Base-by-base conservation (phyloP, 805 yeast species). In the Cyberlindnera subsufficiens region DNA sequence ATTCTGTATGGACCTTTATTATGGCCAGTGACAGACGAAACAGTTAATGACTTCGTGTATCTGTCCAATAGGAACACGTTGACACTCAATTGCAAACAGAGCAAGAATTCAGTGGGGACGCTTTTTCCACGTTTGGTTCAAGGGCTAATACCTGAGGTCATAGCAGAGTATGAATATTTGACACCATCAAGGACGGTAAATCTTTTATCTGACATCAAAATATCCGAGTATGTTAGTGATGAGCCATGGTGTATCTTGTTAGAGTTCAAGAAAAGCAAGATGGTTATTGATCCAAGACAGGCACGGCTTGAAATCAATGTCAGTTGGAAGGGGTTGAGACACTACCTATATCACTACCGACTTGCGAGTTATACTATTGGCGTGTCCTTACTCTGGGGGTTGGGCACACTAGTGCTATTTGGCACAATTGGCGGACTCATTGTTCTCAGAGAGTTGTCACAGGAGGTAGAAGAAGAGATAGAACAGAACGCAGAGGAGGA, bases 261-360 rank as follows among this genome's bases (percentile, higher is more conserved):
- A 14, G 59, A 57, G 31, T 56, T 57, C 42, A 55, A 54, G 46
- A 48, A 35, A 14, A 45, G 30, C 6, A 32, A 44, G 20, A 32
- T 55, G 1, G 40, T 54, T 10, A 41, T 53, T 3, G 50, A 55
- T 32, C 58, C 56, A 3, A 19, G 29, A 5, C 40, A 42, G 5
- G 54, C 61, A 0, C 38, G 38, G 17, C 33, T 56, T 8, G 44
- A 43, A 11, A 45, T 57, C 9, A 46, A 40, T 30, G 44, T 45
- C 4, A 37, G 54, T 1, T 56, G 59, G 59, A 50, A 42, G 15
- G 61, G 61, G 0, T 18, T 56, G 6, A 44, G 52, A 30, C 50
- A 54, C 33, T 57, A 55, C 32, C 25, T 57, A n/a, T 52, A 51
- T 38, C 50, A 54, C 29, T 50, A 56, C 37, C 50, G 53, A 43